Evolutionary conservation across 2,329 filamentous ascomycete species (phyloP).

Genomic region (Knufia fluminis): DNA sequence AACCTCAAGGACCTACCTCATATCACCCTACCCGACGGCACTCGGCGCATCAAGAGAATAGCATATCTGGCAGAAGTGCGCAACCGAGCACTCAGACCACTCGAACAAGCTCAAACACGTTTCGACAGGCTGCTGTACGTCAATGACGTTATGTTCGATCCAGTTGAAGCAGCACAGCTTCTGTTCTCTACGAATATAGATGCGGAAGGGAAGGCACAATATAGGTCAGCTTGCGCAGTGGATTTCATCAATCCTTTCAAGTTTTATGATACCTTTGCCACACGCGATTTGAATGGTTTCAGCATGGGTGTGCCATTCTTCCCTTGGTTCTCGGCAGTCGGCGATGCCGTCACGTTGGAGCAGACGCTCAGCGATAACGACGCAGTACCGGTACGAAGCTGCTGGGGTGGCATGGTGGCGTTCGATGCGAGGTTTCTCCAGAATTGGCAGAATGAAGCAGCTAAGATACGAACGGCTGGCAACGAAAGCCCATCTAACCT

Average conservation of each 20-base stretch:
- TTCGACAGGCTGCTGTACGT: conserved; percentile 52
- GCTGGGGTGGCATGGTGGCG: conserved; percentile 66
- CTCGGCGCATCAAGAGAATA: conserved; percentile 59
- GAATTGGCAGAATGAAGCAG: conserved; percentile 10
- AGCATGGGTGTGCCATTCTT: conserved; percentile 62
- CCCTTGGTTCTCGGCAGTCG: conserved; percentile 55
- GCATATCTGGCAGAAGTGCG: conserved; percentile 64
- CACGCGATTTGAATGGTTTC: conserved; percentile 60
- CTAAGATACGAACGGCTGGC: conserved; percentile 13
- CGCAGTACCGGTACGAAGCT: conserved; percentile 60
- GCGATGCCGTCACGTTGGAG: conserved; percentile 45
- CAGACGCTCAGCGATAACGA: conserved; percentile 52
- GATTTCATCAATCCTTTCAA: conserved; percentile 66
- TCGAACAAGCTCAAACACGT: conserved; percentile 39
- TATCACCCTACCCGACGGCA: conserved; percentile 53
- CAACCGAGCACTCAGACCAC: conserved; percentile 58
- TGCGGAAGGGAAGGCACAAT: conserved; percentile 44
- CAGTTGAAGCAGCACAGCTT: conserved; percentile 49
- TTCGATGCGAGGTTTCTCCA: conserved; percentile 41
- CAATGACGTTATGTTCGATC: conserved; percentile 60
- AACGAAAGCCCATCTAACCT: conserved; percentile 20
- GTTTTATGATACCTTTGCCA: conserved; percentile 70
- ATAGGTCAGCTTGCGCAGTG: conserved; percentile 63
- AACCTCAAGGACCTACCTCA: conserved; percentile 49
- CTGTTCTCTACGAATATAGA: conserved; percentile 53